These are phyloP conservation scores for Nemania serpens DNA, from an alignment of 2,329 filamentous ascomycete genomes.

Conservation along the genomic window DNA sequence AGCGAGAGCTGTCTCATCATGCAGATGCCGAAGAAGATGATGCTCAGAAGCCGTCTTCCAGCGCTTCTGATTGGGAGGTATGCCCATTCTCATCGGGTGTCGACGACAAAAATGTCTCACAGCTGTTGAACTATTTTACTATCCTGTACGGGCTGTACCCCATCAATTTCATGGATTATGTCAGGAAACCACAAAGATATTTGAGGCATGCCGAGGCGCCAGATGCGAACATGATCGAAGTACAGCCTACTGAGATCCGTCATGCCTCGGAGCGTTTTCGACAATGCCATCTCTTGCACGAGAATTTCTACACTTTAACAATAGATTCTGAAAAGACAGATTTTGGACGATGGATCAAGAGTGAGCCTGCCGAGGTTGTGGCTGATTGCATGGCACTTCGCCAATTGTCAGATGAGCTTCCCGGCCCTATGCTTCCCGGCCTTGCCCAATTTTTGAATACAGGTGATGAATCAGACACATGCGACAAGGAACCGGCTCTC, in stretches of 20 bases:
- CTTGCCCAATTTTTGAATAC: slow-evolving; percentile 30
- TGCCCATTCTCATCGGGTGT: slow-evolving; percentile 64
- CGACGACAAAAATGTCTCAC: slow-evolving; percentile 66
- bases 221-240: slow-evolving; percentile 73
- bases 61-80: slow-evolving; percentile 64
- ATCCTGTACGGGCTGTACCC: slow-evolving; percentile 83
- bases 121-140: slow-evolving; percentile 77
- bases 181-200: slow-evolving; percentile 79
- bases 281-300: slow-evolving; percentile 74
- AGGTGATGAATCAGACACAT: slow-evolving; percentile 41
- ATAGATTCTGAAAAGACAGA: slow-evolving; percentile 80
- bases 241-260: slow-evolving; percentile 78
- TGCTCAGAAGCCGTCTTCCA: slow-evolving; percentile 40
- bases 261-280: slow-evolving; percentile 76
- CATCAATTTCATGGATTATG: slow-evolving; percentile 85
- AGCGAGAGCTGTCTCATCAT: slow-evolving; percentile 55
- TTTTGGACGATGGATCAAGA: slow-evolving; percentile 76
- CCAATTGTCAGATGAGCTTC: slow-evolving; percentile 36
- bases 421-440: slow-evolving; percentile 28
- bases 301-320: slow-evolving; percentile 82
- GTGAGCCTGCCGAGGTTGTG: slow-evolving; percentile 78
- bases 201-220: slow-evolving; percentile 73
- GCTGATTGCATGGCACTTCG: slow-evolving; percentile 78
- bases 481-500: slow-evolving; percentile 46
- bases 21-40: slow-evolving; percentile 47